Conservation (phyloP, 225 moss, liverwort and hornwort species). For the Takakia lepidozioides region DNA sequence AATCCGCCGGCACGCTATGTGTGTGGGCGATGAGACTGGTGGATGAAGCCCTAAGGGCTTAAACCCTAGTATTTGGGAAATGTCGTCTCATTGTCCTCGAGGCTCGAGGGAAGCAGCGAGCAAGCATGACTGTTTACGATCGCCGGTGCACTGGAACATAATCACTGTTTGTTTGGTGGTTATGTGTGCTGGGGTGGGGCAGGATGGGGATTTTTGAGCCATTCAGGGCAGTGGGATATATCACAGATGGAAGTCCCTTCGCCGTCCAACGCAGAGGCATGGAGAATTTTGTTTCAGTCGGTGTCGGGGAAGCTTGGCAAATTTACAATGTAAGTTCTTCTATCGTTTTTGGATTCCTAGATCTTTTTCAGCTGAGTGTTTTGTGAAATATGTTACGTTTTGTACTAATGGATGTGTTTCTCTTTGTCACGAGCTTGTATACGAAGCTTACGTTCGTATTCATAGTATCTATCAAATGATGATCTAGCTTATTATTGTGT, state of each 20-base stretch:
- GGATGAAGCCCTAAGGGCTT: too few species aligned
- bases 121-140: too few species aligned
- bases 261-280: slow-evolving; percentile 65
- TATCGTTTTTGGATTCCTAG: too few species aligned
- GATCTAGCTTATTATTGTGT: background rate
- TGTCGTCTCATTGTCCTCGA: too few species aligned
- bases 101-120: too few species aligned
- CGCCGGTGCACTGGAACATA: too few species aligned
- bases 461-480: slow-evolving; percentile 12
- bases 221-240: slow-evolving; percentile 80
- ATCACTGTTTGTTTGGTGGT: too few species aligned
- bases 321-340: slow-evolving; percentile 73
- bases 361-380: too few species aligned
- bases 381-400: too few species aligned
- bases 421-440: slow-evolving; percentile 5
- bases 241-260: slow-evolving; percentile 68
- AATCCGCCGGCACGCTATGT: too few species aligned
- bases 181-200: background rate
- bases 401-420: background rate
- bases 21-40: too few species aligned
- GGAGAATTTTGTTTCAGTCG: slow-evolving; percentile 83
- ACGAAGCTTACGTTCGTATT: slow-evolving; percentile 84
- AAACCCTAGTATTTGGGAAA: too few species aligned
- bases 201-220: slow-evolving; percentile 84
- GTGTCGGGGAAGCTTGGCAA: slow-evolving; percentile 92